Base-by-base conservation (phyloP, 78 protist genomes). In the Dictyostelium firmibasis region DNA sequence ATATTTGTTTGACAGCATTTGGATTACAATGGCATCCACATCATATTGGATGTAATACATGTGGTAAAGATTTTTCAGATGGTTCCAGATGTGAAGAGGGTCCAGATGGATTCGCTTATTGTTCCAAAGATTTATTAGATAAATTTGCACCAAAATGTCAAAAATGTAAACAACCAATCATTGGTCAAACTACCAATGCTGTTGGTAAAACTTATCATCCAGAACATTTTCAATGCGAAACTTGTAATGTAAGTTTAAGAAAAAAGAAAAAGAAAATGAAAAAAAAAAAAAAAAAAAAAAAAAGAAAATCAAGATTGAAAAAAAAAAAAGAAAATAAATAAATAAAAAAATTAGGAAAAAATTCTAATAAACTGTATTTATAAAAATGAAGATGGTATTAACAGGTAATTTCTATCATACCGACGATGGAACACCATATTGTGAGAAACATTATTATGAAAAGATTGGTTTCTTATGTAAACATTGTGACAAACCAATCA, bases 81-180 rank as follows among this genome's bases (percentile, higher is more conserved):
- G 92, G 92, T 33, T 75, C 84, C 0, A 75, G 92, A 75, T 75
- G 70, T n/a, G 92, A 86, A 86, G 92, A 86, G 7, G 92, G 92
- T 44, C 92, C 92, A 53, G 95, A 91, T 82, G 95, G 95, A 25
- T 91, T 83, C 44, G 95, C 95, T 2, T 91, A 91, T 77, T 91
- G 95, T 72, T 83, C 84, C 38, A 83, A 83, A 64, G 91, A 91
- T 47, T 91, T 84, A 36, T 53, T 91, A 16, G 95, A 91, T 29
- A 91, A 83, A 47, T 91, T 91, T 82, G 95, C 95, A 31, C 95
- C 95, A 84, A 83, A 84, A 43, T 91, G 95, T 44, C 20, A 38
- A 11, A 84, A 74, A 62, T 91, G 95, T 83, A 23, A 57, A 29
- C 92, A 91, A 29, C 50, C 95, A 8, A 91, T 91, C 31, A 57